Evolutionary conservation across 441 rosid genomes (phyloP).

Genomic region (Gossypium trilobum): DNA sequence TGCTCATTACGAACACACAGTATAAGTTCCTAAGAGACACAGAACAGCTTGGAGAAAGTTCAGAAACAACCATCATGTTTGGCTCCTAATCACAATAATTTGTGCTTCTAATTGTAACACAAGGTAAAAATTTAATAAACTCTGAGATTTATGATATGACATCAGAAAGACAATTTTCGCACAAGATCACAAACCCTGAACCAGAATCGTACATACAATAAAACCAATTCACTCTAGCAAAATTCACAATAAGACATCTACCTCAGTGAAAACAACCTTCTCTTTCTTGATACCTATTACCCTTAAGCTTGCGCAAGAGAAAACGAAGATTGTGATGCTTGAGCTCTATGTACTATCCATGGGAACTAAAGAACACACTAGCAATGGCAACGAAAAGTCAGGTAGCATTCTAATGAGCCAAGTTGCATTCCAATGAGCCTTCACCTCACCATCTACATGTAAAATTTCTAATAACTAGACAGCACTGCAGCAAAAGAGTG

Average conservation of each 20-base stretch:
- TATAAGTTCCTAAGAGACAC: constrained; percentile 8
- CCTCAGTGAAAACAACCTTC: background rate
- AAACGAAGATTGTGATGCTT: background rate
- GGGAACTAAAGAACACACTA: background rate
- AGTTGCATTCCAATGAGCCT: background rate
- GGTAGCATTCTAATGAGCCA: background rate
- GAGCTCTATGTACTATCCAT: background rate
- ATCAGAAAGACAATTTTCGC: background rate
- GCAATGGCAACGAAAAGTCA: background rate
- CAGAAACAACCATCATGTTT: background rate
- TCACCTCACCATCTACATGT: background rate
- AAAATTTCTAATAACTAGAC: background rate
- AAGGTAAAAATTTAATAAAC: background rate
- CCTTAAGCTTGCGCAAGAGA: background rate
- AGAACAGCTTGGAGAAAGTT: background rate
- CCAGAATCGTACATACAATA: background rate
- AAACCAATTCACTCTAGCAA: background rate
- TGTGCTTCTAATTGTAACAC: background rate
- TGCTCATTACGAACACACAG: constrained; percentile 14
- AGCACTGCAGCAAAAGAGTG: background rate
- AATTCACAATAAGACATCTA: background rate
- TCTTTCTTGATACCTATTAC: background rate
- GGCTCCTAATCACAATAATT: background rate
- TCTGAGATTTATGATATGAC: background rate
- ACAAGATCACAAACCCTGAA: background rate